phyloP scores from a whole-genome alignment of 306 rosid species.

The Vigna trinervia region DNA sequence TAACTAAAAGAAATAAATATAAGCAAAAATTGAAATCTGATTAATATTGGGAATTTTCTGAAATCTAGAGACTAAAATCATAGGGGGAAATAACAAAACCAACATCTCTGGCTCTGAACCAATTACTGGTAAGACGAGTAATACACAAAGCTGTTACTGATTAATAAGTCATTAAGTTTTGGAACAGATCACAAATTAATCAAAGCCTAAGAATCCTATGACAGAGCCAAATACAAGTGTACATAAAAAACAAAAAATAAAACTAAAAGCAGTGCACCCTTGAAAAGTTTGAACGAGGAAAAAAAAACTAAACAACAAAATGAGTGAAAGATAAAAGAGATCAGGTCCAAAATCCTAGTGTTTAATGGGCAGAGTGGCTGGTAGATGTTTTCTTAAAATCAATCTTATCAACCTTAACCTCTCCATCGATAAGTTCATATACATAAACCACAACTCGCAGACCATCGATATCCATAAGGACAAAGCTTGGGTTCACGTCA shows the following conservation, averaged over 20 bases:
- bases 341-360: conserved; percentile 35
- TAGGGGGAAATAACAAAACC: no score
- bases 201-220: conserved; percentile 35
- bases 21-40: no score
- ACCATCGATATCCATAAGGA: conserved; percentile 97
- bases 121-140: background rate
- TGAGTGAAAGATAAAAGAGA: conserved; percentile 11
- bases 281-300: conserved; percentile 21
- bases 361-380: conserved; percentile 68
- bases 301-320: conserved; percentile 30
- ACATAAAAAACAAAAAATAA: conserved; percentile 38
- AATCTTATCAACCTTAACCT: conserved; percentile 99
- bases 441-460: conserved; percentile 98
- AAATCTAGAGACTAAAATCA: no score
- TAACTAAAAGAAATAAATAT: no score
- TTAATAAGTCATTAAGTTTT: conserved; percentile 20
- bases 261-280: conserved; percentile 25
- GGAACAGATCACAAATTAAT: conserved; percentile 36
- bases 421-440: conserved; percentile 93
- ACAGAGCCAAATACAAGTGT: conserved; percentile 41
- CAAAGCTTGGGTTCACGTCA: conserved; percentile 96
- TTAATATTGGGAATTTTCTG: no score
- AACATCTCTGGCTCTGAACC: background rate
- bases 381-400: conserved; percentile 96
- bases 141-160: conserved; percentile 23